Evolutionary conservation across 164 flowering plant species (phyloP), one percentile per base, ranked within the genome.

Genomic region (Macadamia integrifolia): DNA sequence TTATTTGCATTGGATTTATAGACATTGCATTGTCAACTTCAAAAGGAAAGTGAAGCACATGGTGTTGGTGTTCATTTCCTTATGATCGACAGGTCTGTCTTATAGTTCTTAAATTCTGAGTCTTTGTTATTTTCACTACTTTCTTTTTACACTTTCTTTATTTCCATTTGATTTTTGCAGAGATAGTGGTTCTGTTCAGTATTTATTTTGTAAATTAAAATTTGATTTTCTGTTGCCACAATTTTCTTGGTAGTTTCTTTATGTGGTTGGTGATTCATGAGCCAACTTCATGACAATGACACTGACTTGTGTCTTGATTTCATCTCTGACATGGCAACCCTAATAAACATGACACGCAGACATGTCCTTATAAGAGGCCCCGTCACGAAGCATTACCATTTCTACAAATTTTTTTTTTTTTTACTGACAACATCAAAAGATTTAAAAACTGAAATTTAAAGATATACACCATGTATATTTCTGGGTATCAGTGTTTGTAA

Each of bases 81-180:
- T 60, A 79, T 92, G 87, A 87, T 92, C 69, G 97, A 92, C 82
- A 89, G 92, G 92, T 87, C 49, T 66, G 77, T 60, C 53, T 66
- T 30, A 28, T 30, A 44, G 15, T 66, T 50, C 53, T 23, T 12
- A 9, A 50, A 17, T 50, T 52, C 10, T 42, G n/a, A 28, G 30
- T 61, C 5, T 65, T 11, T 17, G 43, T 10, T 29, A 60, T 43
- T 28, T 5, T 53, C 31, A 9, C 46, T 3, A 35, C 11, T 58
- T 35, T 15, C 43, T 13, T 40, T 43, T 29, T 58, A 28, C 48
- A 14, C 8, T 29, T 66, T 58, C 43, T 62, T 58, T 58, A 4
- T 12, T 18, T 57, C 1, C n/a, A 17, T 42, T 42, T 66, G 9
- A 7, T 56, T 66, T 44, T 42, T 66, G 6, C 42, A 8, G 7